Conservation (phyloP, 768 basidiomycete species). For the Leccinum imitatum region DNA sequence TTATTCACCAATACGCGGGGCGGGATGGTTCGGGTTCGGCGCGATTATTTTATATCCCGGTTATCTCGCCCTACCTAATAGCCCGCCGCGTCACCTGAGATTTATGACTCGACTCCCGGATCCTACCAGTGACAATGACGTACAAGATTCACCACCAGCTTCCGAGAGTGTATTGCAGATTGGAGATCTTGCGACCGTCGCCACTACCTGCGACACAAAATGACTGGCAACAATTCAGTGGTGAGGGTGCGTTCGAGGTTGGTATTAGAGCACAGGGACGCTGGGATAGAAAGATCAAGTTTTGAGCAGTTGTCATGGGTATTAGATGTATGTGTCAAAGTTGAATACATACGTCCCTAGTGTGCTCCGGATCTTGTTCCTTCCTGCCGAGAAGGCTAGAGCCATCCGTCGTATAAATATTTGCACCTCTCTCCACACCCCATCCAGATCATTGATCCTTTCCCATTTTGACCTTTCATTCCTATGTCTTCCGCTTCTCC, state of each 20-base stretch:
- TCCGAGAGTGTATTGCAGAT: too few species aligned
- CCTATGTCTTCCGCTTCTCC: conserved; percentile 13
- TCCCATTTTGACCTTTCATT: neutral
- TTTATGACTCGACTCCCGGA: conserved; percentile 10
- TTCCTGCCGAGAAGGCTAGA: neutral
- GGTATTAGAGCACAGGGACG: neutral
- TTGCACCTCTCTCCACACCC: neutral
- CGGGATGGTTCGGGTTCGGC: neutral
- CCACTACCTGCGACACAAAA: neutral
- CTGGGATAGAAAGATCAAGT: neutral
- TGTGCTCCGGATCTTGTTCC: neutral
- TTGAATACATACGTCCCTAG: neutral
- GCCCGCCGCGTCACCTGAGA: neutral
- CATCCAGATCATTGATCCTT: neutral
- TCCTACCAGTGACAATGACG: conserved; percentile 12
- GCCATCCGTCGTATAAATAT: conserved; percentile 27
- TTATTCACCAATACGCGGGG: neutral
- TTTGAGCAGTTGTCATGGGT: neutral
- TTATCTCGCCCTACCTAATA: neutral
- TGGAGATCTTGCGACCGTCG: neutral
- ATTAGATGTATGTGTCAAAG: neutral
- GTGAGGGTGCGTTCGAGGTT: neutral
- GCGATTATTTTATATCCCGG: neutral
- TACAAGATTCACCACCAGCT: neutral
- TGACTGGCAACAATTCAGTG: neutral